phyloP scores from a whole-genome alignment of 192 early-diverging fungal genomes.

The Podochytrium sp. region DNA sequence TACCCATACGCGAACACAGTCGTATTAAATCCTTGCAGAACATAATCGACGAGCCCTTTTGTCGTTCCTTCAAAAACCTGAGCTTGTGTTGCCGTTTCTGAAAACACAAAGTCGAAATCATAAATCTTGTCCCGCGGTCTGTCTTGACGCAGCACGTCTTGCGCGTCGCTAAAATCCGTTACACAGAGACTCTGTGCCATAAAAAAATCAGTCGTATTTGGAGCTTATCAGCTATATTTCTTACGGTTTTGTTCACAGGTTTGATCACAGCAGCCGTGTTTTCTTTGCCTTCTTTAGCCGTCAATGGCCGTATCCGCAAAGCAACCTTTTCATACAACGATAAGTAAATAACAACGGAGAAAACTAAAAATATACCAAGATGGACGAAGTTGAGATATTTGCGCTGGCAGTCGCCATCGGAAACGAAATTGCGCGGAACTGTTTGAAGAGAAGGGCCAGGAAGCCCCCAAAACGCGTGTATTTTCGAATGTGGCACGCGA shows the following conservation, averaged over 20 bases:
- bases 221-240: neutral
- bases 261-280: conserved; percentile 1
- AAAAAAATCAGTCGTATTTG: neutral
- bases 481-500: no score
- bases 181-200: conserved; percentile 63
- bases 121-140: conserved; percentile 71
- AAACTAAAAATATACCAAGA: neutral
- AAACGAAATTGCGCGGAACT: neutral
- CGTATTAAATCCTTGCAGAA: conserved; percentile 81
- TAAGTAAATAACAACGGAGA: neutral
- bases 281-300: conserved; percentile 24
- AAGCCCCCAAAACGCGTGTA: neutral
- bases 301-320: conserved; percentile 22
- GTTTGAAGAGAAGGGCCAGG: neutral
- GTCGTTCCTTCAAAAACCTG: conserved; percentile 76
- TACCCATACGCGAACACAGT: conserved; percentile 85
- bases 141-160: conserved; percentile 60
- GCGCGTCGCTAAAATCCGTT: conserved; percentile 73
- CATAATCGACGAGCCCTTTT: conserved; percentile 65
- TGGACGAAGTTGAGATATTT: neutral
- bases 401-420: neutral
- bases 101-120: conserved; percentile 80
- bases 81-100: conserved; percentile 68
- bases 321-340: conserved; percentile 9
- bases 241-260: conserved; percentile 13